Base-by-base conservation (phyloP, 2,329 filamentous ascomycete species). In the Herpotrichia juniperi region DNA sequence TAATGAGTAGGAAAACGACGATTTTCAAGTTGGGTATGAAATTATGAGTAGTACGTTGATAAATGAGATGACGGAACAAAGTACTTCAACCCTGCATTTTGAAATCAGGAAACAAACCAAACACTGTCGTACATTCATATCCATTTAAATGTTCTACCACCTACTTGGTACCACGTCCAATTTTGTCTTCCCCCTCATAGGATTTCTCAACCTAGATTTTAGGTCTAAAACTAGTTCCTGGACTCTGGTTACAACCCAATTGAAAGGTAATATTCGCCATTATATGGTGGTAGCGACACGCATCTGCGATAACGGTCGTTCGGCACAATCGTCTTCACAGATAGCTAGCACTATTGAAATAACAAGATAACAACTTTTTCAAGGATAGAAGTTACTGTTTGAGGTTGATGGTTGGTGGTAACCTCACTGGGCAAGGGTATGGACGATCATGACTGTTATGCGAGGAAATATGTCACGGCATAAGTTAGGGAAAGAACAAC, bases 211-310 rank as follows among this genome's bases (percentile, higher is more conserved):
- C 47, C 47, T 31, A 45, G 34, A 10, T 46, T 26, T 50, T 35
- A 42, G 54, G 58, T 45, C 51, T 42, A 62, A 63, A 64, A 61
- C 61, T 57, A 60, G 59, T 58, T 62, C 49, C 57, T 62, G 50
- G 34, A 43, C 43, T 11, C 43, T 19, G 3, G 21, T 19, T 19
- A 5, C 12, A 19, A 17, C 34, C 34, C 12, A 37, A 34, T 34
- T 9, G 31, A 34, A 34, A 14, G 2, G 31, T 44, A 19, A 19
- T 17, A 42, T 48, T 43, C 24, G 44, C 34, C 42, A 47, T 52
- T n/a, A 16, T n/a, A 34, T 34, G 31, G 12, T 37, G 34, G 34
- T 37, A 17, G 34, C 34, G 34, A n/a, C 17, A 37, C n/a, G 16
- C 17, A 11, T 5, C 34, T 37, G 7, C 17, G 34, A 37, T 37